phyloP scores from a whole-genome alignment of 2,329 filamentous ascomycete species.

The Tolypocladium tundrense region DNA sequence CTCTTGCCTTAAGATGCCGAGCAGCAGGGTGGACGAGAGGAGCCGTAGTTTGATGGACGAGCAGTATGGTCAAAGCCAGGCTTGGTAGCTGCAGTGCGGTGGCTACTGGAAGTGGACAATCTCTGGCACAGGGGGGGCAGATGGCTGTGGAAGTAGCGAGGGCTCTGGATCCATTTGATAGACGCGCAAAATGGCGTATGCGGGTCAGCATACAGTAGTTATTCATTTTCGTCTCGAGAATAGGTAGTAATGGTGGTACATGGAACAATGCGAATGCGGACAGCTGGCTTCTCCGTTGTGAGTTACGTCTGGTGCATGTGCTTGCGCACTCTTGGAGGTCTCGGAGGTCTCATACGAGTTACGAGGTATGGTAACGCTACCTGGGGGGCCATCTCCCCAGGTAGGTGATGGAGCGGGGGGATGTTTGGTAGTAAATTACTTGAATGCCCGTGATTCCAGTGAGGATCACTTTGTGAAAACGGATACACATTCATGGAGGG shows the following conservation, averaged over 20 bases:
- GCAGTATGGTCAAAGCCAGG: not conserved
- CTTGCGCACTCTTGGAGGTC: not conserved
- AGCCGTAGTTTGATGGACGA: not conserved
- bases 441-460: too few species aligned
- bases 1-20: not conserved
- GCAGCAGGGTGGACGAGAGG: not conserved
- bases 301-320: too few species aligned
- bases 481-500: too few species aligned
- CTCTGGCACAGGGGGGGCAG: not conserved
- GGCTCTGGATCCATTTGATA: conserved; percentile 7
- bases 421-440: too few species aligned
- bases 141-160: not conserved
- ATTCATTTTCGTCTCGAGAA: not conserved
- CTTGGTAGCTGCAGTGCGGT: not conserved
- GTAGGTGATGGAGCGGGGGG: too few species aligned
- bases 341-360: too few species aligned
- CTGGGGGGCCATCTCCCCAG: too few species aligned
- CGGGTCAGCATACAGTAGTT: conserved; percentile 1
- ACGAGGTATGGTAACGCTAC: too few species aligned
- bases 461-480: too few species aligned
- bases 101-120: not conserved
- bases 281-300: not conserved
- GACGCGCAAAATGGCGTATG: conserved; percentile 6
- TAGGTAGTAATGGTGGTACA: not conserved
- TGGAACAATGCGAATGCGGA: not conserved